phyloP scores from a whole-genome alignment of 1,139 yeast genomes.

The Pneumocystis sp. region DNA sequence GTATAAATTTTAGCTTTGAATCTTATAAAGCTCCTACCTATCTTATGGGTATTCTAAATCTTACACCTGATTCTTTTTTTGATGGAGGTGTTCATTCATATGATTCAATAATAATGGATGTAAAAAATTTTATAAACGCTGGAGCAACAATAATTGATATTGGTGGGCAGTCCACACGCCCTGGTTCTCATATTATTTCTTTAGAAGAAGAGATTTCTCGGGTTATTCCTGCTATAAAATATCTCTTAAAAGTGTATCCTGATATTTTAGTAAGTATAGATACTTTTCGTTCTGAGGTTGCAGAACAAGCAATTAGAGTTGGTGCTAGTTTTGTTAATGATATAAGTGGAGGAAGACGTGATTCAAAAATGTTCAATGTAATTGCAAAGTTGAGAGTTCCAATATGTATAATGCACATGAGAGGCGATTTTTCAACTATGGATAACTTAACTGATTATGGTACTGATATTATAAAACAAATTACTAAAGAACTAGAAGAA shows the following conservation, averaged over 20 bases:
- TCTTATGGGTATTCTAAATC: constrained; percentile 76
- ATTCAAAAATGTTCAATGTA: constrained; percentile 47
- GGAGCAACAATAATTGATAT: constrained; percentile 67
- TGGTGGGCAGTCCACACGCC: constrained; percentile 89
- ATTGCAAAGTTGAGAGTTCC: constrained; percentile 55
- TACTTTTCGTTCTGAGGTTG: constrained; percentile 67
- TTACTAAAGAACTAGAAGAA: constrained; percentile 49
- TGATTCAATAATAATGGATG: constrained; percentile 29
- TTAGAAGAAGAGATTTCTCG: constrained; percentile 40
- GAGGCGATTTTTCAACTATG: constrained; percentile 78
- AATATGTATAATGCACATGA: constrained; percentile 65
- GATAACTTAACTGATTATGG: constrained; percentile 41
- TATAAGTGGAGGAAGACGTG: constrained; percentile 68
- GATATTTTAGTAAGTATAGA: constrained; percentile 56
- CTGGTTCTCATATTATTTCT: constrained; percentile 51
- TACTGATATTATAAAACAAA: constrained; percentile 26
- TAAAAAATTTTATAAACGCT: constrained; percentile 33
- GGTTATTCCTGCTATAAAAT: constrained; percentile 53
- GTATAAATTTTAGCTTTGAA: constrained; percentile 20
- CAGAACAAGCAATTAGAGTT: constrained; percentile 45
- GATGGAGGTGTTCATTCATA: constrained; percentile 50
- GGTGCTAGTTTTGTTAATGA: constrained; percentile 93
- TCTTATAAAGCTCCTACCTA: constrained; percentile 17
- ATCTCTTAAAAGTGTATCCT: constrained; percentile 40
- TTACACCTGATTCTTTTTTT: constrained; percentile 90